A percentile compares a stretch with the other conserved stretches of the same genome.
Evolutionary conservation across 805 yeast genomes (phyloP).

Genomic region (Pichia rugopelliculosa): DNA sequence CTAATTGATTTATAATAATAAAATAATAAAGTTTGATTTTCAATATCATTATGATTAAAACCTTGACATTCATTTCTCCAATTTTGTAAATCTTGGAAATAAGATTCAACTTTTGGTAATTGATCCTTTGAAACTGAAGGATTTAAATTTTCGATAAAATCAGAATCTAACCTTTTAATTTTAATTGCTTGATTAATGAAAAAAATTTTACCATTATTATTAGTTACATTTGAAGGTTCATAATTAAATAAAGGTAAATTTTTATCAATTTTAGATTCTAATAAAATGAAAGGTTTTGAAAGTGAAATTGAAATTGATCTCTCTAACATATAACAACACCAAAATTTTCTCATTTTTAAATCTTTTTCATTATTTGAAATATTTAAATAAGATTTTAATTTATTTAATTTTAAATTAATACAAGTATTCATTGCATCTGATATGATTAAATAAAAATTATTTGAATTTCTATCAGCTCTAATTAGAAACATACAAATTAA

Average conservation of each 20-base stretch:
- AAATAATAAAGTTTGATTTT: slow-evolving; percentile 50
- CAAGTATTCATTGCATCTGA: slow-evolving; percentile 45
- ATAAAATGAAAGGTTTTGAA: slow-evolving; percentile 48
- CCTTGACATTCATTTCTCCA: slow-evolving; percentile 52
- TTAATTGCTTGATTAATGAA: slow-evolving; percentile 53
- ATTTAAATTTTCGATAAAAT: slow-evolving; percentile 44
- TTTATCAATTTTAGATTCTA: slow-evolving; percentile 41
- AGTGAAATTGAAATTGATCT: slow-evolving; percentile 56
- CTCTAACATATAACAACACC: slow-evolving; percentile 59
- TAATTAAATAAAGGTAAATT: slow-evolving; percentile 45
- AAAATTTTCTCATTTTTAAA: slow-evolving; percentile 47
- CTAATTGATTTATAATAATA: slow-evolving; percentile 57
- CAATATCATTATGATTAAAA: slow-evolving; percentile 38
- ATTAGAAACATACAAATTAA: slow-evolving; percentile 48
- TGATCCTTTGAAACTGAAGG: slow-evolving; percentile 24
- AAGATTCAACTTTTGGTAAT: slow-evolving; percentile 43
- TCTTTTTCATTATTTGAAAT: slow-evolving; percentile 24
- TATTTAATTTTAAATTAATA: slow-evolving; percentile 31
- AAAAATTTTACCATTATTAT: slow-evolving; percentile 25
- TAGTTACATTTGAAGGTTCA: slow-evolving; percentile 33
- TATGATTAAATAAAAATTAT: slow-evolving; percentile 45
- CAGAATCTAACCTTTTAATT: slow-evolving; percentile 52
- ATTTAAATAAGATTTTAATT: slow-evolving; percentile 28
- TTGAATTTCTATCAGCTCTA: slow-evolving; percentile 55
- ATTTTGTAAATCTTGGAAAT: slow-evolving; percentile 45